phyloP scores from a whole-genome alignment of 768 basidiomycete genomes.

The Suillus plorans region DNA sequence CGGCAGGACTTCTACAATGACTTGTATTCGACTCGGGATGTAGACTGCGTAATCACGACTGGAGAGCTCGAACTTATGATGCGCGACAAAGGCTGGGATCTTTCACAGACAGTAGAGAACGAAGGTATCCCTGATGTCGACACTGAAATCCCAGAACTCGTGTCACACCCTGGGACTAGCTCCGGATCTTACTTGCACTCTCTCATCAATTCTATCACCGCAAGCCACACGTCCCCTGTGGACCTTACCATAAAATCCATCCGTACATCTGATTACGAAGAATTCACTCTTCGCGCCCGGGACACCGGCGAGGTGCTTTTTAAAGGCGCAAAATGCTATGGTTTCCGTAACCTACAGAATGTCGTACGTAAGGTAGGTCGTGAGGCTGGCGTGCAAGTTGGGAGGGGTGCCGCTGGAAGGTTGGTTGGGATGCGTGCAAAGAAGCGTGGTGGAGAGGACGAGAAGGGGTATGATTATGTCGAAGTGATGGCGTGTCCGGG shows the following conservation, averaged over 20 bases:
- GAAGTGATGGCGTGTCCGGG: constrained; percentile 99
- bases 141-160: constrained; percentile 61
- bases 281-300: constrained; percentile 53
- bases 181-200: constrained; percentile 92
- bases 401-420: constrained; percentile 64
- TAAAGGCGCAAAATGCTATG: constrained; percentile 94
- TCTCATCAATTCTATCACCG: constrained; percentile 58
- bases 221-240: constrained; percentile 43
- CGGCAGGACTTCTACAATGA: constrained; percentile 90
- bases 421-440: constrained; percentile 30
- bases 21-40: constrained; percentile 80
- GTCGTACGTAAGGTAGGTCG: constrained; percentile 91
- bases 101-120: constrained; percentile 53
- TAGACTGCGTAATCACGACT: constrained; percentile 97
- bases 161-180: constrained; percentile 79
- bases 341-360: constrained; percentile 96
- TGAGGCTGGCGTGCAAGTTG: constrained; percentile 73
- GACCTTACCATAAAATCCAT: constrained; percentile 54
- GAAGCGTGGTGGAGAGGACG: constrained; percentile 36
- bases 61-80: constrained; percentile 89
- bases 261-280: constrained; percentile 78
- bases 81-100: constrained; percentile 78
- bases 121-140: constrained; percentile 39
- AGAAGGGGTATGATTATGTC: constrained; percentile 78
- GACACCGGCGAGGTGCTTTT: constrained; percentile 67